Base-by-base conservation (phyloP, 2,329 filamentous ascomycete genomes). In the Botrytis sinoallii region DNA sequence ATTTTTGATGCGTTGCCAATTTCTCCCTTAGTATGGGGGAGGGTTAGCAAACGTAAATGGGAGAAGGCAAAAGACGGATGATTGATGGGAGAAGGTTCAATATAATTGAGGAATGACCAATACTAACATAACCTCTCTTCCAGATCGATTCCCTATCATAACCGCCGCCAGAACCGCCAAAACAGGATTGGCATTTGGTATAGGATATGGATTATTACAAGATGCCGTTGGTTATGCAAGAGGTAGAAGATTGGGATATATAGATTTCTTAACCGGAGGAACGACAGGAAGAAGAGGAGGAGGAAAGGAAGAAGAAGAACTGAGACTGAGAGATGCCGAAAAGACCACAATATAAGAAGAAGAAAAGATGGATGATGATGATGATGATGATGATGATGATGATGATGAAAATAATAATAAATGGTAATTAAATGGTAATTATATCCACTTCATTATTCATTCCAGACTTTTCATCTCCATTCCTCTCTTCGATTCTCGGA, bases 201-300 rank as follows among this genome's bases (percentile, higher is more conserved):
- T 97, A 52, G 88, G 85, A 12, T 98, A 94, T 83, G 95, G 95
- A 38, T 85, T 95, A 55, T 82, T 92, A 74, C 95, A 98, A 83
- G 95, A 98, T 83, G 84, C 86, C 18, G 82, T 96, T 48, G 89
- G 90, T 71, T 85, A 91, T 74, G 84, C 89, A 70, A 91, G 89
- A 81, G 94, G 93, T 72, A 90, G 92, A 79, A 88, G 86, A 72
- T 88, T 95, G 48, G 89, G 89, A 32, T 97, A 97, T 81, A 84
- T 97, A 75, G 90, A 93, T 74, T 92, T 90, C 78, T 78, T 91
- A 71, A 84, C 87, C 77, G 84, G 86, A 75, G 85, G 86, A 75
- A 85, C 52, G n/a, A 8, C 84, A 66, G 80, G 84, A 63, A 77
- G 78, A 70, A 73, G 63, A 71, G 65, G 52, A 25, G 67, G 44